phyloP scores from a whole-genome alignment of 2,329 filamentous ascomycete genomes.

The Verticillium longisporum region DNA sequence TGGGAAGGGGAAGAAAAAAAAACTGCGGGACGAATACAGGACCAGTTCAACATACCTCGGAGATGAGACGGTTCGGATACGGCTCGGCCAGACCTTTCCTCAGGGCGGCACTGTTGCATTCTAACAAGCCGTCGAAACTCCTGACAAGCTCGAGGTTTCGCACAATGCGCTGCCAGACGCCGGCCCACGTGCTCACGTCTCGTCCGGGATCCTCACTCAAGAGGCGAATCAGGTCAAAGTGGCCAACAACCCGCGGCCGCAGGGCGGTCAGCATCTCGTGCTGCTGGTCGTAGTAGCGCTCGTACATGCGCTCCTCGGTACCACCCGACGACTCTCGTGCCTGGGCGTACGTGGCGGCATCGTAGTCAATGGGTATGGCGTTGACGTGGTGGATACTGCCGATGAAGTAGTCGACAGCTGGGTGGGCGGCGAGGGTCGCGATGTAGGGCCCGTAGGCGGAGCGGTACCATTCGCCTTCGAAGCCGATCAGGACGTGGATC shows the following conservation, averaged over 20 bases:
- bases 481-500: conserved; percentile 79
- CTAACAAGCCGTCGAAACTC: conserved; percentile 73
- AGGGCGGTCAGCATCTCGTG: conserved; percentile 69
- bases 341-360: conserved; percentile 56
- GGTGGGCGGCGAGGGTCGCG: conserved; percentile 45
- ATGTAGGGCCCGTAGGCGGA: conserved; percentile 54
- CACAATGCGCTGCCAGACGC: conserved; percentile 67
- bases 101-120: conserved; percentile 82
- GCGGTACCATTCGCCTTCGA: conserved; percentile 91
- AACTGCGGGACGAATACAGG: not conserved
- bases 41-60: conserved; percentile 48
- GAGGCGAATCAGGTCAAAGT: conserved; percentile 87
- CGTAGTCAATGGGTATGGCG: conserved; percentile 83
- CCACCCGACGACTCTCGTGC: conserved; percentile 45
- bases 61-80: conserved; percentile 76
- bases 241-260: conserved; percentile 73
- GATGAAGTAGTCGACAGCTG: conserved; percentile 80
- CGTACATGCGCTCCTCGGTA: conserved; percentile 66
- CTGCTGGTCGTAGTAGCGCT: conserved; percentile 85
- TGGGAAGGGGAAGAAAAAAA: no score
- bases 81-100: conserved; percentile 87
- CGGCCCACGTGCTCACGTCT: conserved; percentile 48
- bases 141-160: conserved; percentile 69
- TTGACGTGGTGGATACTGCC: conserved; percentile 89
- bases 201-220: conserved; percentile 63